Percentiles rank a stretch among this genome's conserved stretches.
These are phyloP conservation scores for Ganoderma lingzhi DNA, from an alignment of 1,284 basidiomycete genomes.

Conservation along the genomic window DNA sequence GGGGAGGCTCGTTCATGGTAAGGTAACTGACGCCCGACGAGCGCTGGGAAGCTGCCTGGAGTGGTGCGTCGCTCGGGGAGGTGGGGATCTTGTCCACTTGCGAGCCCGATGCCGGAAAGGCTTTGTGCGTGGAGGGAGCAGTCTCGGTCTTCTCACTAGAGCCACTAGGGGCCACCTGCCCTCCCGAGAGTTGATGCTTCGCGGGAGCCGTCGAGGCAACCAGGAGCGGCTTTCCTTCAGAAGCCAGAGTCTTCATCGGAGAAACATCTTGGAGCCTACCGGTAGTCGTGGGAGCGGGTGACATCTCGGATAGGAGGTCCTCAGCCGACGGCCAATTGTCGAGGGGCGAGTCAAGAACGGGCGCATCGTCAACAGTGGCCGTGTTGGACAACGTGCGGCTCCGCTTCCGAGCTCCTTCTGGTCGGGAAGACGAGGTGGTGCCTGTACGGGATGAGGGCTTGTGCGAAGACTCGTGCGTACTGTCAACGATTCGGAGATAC, in stretches of 20 bases:
- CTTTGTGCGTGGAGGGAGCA: background rate
- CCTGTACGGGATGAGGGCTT: background rate
- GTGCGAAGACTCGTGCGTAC: background rate
- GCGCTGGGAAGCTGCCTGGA: background rate
- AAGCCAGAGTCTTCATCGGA: background rate
- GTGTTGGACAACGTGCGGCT: background rate
- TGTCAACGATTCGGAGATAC: background rate
- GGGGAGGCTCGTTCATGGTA: background rate
- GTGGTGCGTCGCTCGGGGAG: background rate
- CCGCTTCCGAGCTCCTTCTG: background rate
- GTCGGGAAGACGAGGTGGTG: no score
- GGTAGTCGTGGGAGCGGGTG: background rate
- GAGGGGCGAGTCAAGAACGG: background rate
- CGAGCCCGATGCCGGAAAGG: background rate
- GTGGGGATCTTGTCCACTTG: background rate
- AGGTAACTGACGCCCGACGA: conserved; percentile 3
- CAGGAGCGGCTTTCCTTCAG: background rate
- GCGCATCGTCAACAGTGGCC: background rate
- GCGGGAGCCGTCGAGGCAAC: background rate
- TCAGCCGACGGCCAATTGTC: background rate
- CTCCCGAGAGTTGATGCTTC: background rate
- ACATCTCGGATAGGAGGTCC: background rate
- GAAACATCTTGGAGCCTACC: background rate
- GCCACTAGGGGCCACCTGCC: background rate
- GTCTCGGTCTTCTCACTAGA: background rate